Evolutionary conservation across 768 basidiomycete species (phyloP).

Genomic region (Lentinula guzmanii): DNA sequence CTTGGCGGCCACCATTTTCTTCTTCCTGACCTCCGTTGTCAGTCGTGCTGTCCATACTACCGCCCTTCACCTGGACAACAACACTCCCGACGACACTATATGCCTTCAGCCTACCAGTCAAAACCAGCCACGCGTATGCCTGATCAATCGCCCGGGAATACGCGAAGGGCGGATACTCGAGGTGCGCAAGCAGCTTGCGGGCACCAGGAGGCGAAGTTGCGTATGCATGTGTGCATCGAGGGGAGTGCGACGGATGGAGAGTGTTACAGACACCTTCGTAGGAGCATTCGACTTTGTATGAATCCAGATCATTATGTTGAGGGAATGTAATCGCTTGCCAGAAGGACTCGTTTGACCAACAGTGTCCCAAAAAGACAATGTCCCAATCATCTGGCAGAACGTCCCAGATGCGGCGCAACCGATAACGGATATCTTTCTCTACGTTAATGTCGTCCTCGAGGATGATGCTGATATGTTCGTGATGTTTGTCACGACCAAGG

Average conservation of each 20-base stretch:
- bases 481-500: neutral
- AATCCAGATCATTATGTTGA: slow-evolving; percentile 8
- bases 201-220: slow-evolving; percentile 56
- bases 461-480: slow-evolving; percentile 2
- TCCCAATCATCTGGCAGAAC: slow-evolving; percentile 62
- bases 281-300: neutral
- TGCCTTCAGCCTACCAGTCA: slow-evolving; percentile 45
- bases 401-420: slow-evolving; percentile 34
- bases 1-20: neutral
- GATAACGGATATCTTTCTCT: slow-evolving; percentile 5
- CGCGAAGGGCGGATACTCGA: slow-evolving; percentile 61
- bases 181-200: slow-evolving; percentile 49
- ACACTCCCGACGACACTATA: slow-evolving; percentile 68
- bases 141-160: slow-evolving; percentile 77
- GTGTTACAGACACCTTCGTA: slow-evolving; percentile 12
- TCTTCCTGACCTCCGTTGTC: slow-evolving; percentile 12
- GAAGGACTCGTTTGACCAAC: slow-evolving; percentile 67
- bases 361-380: slow-evolving; percentile 71
- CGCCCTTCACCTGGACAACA: slow-evolving; percentile 57
- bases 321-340: slow-evolving; percentile 28
- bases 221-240: slow-evolving; percentile 74
- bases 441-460: slow-evolving; percentile 8
- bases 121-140: slow-evolving; percentile 62
- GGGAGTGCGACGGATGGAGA: slow-evolving; percentile 53
- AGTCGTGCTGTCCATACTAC: slow-evolving; percentile 22